A percentile compares a stretch with the other conserved stretches of the same genome.
phyloP scores from a whole-genome alignment of 2,329 filamentous ascomycete species.

The Talaromyces sp. region DNA sequence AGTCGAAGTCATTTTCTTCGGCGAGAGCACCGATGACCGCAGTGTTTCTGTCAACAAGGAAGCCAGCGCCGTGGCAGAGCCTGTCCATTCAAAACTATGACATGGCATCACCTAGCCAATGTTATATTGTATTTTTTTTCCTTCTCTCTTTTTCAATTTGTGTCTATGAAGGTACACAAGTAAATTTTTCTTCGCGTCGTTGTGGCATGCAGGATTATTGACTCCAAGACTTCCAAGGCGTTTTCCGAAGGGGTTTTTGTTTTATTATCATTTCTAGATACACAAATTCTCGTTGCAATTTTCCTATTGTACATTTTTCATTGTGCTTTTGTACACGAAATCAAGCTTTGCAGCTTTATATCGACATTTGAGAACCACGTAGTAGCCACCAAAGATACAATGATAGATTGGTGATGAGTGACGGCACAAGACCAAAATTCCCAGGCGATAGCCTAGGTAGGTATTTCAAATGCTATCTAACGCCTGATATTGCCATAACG shows the following conservation, averaged over 20 bases:
- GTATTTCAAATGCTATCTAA: no score
- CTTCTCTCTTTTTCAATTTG: not conserved
- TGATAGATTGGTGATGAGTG: not conserved
- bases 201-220: not conserved
- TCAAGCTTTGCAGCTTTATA: not conserved
- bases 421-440: not conserved
- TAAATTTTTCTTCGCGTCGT: not conserved
- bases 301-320: not conserved
- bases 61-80: slow-evolving; percentile 60
- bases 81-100: slow-evolving; percentile 45
- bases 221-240: not conserved
- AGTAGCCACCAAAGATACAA: not conserved
- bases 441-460: no score
- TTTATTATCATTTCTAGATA: not conserved
- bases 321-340: not conserved
- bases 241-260: not conserved
- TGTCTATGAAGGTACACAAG: not conserved
- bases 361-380: not conserved
- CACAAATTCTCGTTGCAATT: not conserved
- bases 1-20: slow-evolving; percentile 98
- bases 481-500: no score
- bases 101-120: not conserved
- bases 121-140: not conserved
- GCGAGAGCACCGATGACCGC: slow-evolving; percentile 68
- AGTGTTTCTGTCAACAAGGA: slow-evolving; percentile 80